phyloP scores from a whole-genome alignment of 768 basidiomycete genomes.

The Tulasnella sp. region DNA sequence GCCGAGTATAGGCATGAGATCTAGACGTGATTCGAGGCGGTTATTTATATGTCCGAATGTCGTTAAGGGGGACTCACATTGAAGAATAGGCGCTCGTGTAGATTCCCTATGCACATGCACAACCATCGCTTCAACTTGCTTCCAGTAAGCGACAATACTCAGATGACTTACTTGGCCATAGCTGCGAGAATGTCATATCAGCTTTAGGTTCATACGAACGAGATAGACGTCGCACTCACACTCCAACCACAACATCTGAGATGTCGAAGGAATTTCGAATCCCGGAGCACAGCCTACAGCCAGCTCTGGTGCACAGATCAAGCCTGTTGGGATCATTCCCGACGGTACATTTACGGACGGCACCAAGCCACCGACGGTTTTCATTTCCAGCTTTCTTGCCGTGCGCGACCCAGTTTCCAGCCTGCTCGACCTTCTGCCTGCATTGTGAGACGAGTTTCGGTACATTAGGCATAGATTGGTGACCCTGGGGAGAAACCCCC shows the following conservation, averaged over 20 bases:
- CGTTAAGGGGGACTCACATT: not conserved
- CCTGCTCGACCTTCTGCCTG: conserved; percentile 4
- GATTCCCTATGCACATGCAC: conserved; percentile 41
- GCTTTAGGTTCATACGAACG: not conserved
- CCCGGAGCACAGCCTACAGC: conserved; percentile 11
- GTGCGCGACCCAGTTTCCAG: not conserved
- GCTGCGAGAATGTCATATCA: not conserved
- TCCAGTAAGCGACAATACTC: not conserved
- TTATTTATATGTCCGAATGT: conserved; percentile 50
- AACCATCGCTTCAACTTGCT: conserved; percentile 34
- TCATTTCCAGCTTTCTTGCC: conserved; percentile 16
- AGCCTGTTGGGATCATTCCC: not conserved
- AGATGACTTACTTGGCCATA: conserved; percentile 3
- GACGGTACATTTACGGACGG: not conserved
- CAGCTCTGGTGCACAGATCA: not conserved
- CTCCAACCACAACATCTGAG: not conserved
- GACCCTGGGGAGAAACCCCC: not conserved
- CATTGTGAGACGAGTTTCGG: not conserved
- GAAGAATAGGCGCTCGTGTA: conserved; percentile 23
- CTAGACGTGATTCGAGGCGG: conserved; percentile 31
- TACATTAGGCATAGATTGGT: not conserved
- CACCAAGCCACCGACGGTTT: not conserved
- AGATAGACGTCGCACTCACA: not conserved
- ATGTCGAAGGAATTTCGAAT: not conserved
- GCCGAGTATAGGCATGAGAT: not conserved